Conservation (phyloP, 2,329 filamentous ascomycete genomes). For the Aureobasidium sp. region DNA sequence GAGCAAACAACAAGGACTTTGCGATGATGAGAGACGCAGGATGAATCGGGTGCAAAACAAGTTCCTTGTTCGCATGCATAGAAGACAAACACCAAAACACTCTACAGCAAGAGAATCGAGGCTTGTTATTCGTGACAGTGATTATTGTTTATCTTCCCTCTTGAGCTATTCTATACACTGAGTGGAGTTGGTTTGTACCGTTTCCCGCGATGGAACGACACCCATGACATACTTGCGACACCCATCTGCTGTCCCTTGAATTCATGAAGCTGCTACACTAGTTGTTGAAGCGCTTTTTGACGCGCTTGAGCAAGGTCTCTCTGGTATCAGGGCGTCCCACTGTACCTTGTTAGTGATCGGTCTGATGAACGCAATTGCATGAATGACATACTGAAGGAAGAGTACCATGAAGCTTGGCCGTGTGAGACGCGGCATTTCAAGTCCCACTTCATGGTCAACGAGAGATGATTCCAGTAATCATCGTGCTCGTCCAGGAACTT, state of each 20-base stretch:
- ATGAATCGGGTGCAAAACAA: not conserved
- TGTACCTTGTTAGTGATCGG: not conserved
- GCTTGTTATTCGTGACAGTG: not conserved
- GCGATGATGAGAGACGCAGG: not conserved
- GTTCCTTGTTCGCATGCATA: not conserved
- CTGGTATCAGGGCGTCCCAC: not conserved
- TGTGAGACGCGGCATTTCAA: conserved; percentile 21
- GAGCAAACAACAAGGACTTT: too few species aligned
- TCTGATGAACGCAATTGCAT: not conserved
- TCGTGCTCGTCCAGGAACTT: conserved; percentile 14
- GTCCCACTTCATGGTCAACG: conserved; percentile 19
- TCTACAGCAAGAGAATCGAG: not conserved
- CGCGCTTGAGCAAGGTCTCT: not conserved
- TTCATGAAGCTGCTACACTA: not conserved
- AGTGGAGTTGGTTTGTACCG: not conserved
- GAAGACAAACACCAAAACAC: not conserved
- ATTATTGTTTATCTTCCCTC: not conserved
- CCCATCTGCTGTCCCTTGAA: not conserved
- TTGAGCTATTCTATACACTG: not conserved
- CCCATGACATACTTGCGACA: not conserved
- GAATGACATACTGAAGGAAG: conserved; percentile 16
- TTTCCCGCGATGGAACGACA: not conserved
- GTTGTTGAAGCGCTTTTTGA: not conserved
- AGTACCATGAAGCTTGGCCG: conserved; percentile 23
- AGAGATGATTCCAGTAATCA: conserved; percentile 20